A percentile compares a stretch with the other conserved stretches of the same genome.
Conservation (phyloP, 2,329 filamentous ascomycete genomes). For the Boeremia lycopersici region DNA sequence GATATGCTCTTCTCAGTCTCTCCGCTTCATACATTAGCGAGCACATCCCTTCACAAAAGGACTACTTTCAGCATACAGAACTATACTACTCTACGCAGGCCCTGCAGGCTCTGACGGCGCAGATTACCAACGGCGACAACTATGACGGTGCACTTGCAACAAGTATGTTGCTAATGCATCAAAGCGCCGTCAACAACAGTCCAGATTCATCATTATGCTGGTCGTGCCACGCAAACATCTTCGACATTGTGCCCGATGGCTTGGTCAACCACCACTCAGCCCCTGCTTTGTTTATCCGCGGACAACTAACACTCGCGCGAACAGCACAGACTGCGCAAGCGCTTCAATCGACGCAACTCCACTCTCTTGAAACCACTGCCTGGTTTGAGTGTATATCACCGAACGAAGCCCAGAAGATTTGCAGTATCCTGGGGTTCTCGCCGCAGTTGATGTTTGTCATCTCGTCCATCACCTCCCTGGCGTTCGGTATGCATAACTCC, state of each 20-base stretch:
- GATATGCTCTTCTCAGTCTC: constrained; percentile 39
- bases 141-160: constrained; percentile 41
- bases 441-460: constrained; percentile 39
- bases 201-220: constrained; percentile 39
- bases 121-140: constrained; percentile 35
- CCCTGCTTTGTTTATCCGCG: constrained; percentile 36
- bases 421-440: constrained; percentile 33
- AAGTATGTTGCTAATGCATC: constrained; percentile 44
- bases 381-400: constrained; percentile 33
- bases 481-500: constrained; percentile 18
- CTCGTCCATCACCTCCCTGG: constrained; percentile 36
- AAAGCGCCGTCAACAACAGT: constrained; percentile 32
- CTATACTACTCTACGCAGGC: constrained; percentile 43
- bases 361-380: constrained; percentile 32
- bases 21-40: constrained; percentile 42
- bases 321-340: constrained; percentile 33
- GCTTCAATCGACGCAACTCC: constrained; percentile 28
- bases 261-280: constrained; percentile 33
- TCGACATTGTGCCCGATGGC: constrained; percentile 35
- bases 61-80: constrained; percentile 39
- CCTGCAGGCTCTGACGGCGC: constrained; percentile 33
- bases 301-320: constrained; percentile 36
- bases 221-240: constrained; percentile 42
- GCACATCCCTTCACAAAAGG: constrained; percentile 35
- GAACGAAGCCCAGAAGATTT: constrained; percentile 33